phyloP scores from a whole-genome alignment of 257 asterid genomes.

The Solanum ossicruentum region DNA sequence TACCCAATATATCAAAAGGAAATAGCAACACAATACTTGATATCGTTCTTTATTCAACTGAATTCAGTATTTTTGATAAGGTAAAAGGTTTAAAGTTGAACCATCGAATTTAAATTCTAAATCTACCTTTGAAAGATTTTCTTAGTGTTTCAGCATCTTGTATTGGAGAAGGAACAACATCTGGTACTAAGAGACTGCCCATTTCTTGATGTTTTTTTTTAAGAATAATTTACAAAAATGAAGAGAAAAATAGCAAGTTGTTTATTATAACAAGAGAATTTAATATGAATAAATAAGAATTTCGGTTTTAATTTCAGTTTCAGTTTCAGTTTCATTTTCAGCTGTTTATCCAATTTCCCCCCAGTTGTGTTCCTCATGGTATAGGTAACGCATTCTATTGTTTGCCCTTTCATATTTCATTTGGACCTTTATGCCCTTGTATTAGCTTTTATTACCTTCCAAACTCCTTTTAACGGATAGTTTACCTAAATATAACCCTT shows the following conservation, averaged over 20 bases:
- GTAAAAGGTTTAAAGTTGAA: background rate
- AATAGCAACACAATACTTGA: background rate
- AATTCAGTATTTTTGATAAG: background rate
- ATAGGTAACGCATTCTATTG: background rate
- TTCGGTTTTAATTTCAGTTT: background rate
- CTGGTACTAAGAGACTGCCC: constrained; percentile 48
- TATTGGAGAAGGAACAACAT: constrained; percentile 51
- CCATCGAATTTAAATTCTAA: background rate
- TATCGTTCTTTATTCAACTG: background rate
- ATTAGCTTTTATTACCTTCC: background rate
- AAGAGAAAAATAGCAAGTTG: background rate
- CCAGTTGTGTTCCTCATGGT: background rate
- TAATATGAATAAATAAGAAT: background rate
- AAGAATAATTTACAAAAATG: too few species aligned
- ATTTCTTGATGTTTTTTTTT: constrained; percentile 1
- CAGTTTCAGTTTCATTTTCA: background rate
- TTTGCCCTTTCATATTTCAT: background rate
- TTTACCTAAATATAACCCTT: background rate
- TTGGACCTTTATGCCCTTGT: background rate
- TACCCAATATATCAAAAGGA: background rate
- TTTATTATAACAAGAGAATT: background rate
- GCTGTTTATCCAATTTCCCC: background rate
- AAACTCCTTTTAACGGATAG: background rate
- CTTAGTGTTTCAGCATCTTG: constrained; percentile 45
- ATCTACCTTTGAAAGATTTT: constrained; percentile 27